Base-by-base conservation (phyloP, 2,329 filamentous ascomycete genomes). In the Trichophyton rubrum region DNA sequence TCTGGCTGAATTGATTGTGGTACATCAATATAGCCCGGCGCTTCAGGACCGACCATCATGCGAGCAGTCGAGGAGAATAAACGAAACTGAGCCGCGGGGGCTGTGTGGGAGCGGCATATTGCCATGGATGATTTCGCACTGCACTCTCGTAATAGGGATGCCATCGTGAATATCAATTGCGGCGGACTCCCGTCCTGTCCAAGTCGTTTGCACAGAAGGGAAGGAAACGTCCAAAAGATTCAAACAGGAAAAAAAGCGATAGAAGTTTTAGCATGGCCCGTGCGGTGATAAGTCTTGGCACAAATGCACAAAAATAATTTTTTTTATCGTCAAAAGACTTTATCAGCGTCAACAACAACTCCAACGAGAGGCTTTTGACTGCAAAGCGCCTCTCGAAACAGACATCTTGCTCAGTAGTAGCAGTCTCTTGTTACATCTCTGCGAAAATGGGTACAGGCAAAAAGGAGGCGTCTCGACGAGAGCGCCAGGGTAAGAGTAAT, bases 401-500 rank as follows among this genome's bases (percentile, higher is more conserved):
- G 41, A 51, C 17, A 17, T 6, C 67, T 60, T 55, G 20, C 59
- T 63, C 40, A 61, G 59, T 17, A 60, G 35, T 13, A 62, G 33
- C 33, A 62, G 58, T 58, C 5, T 62, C 58, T 61, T 63, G 61
- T 33, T 58, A 41, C 30, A 60, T 61, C 60, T 59, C 61, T 60
- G 63, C 59, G 71, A 78, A 63, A 47, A 96, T 96, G 90, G 90
- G 90, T 76, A 87, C 85, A 69, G 86, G 84, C 69, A 97, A 97
- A 82, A 96, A 96, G 77, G 92, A 97, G 77, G 85, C 85, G 65
- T 82, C 79, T 73, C 86, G 92, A 77, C 87, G 88, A 73, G 82
- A 82, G 78, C 88, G 90, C 74, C 85, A 96, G 82, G 90, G 89
- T 67, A 92, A 91, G 78, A 83, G 82, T 57, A 83, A 83, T 66